Percentiles rank a stretch among this genome's conserved stretches.
These are phyloP conservation scores for Pyracantha coccinea DNA, from an alignment of 331 rosid species.

Conservation along the genomic window DNA sequence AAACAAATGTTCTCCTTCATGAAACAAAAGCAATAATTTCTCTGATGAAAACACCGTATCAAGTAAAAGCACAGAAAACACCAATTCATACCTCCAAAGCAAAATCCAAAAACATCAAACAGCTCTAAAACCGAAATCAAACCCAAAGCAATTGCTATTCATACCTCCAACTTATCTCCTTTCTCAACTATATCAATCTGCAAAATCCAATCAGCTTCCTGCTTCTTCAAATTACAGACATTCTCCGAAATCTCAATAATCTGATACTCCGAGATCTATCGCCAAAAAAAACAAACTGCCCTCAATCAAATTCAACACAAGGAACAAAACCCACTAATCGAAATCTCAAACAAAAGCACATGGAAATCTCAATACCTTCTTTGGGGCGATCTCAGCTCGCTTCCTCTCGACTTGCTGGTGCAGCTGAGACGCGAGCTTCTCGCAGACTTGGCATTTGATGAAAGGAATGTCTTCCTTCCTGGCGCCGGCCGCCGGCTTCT, in stretches of 20 bases:
- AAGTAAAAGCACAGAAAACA: neutral
- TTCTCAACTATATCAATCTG: constrained; percentile 77
- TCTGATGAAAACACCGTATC: neutral
- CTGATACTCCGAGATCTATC: constrained; percentile 77
- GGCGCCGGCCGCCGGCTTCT: constrained; percentile 46
- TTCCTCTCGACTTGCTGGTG: constrained; percentile 54
- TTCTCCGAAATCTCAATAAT: constrained; percentile 85
- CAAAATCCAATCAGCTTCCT: constrained; percentile 88
- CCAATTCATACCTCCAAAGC: neutral
- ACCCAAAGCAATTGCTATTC: neutral
- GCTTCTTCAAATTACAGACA: constrained; percentile 79
- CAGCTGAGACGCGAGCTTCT: constrained; percentile 61
- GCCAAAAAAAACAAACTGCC: neutral
- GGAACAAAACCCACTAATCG: neutral
- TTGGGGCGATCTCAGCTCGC: constrained; percentile 65
- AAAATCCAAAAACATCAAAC: neutral
- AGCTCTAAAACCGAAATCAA: constrained; percentile 2
- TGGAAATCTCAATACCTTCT: constrained; percentile 42
- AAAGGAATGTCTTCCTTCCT: constrained; percentile 75
- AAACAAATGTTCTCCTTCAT: neutral
- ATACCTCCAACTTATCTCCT: constrained; percentile 69
- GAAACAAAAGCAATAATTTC: neutral
- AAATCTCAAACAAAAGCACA: constrained; percentile 4
- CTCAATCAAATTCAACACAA: constrained; percentile 1
- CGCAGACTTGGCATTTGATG: constrained; percentile 84